Evolutionary conservation across 2,329 filamentous ascomycete species (phyloP).

Genomic region (Aureobasidium vineae): DNA sequence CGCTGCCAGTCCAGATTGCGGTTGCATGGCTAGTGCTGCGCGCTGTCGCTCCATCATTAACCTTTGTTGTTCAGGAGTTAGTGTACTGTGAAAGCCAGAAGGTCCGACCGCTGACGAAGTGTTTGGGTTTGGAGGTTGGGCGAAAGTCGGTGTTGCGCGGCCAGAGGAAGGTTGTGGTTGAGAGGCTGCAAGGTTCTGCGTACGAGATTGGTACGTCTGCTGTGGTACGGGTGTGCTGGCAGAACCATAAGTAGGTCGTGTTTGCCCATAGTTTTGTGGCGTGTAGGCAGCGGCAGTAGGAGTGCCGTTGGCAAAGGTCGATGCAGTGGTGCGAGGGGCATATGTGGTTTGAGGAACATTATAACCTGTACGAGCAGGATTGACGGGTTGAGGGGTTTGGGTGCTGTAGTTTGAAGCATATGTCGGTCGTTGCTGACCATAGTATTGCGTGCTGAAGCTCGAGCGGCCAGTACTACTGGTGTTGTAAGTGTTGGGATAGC

Average conservation of each 20-base stretch:
- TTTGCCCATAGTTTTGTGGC: constrained; percentile 20
- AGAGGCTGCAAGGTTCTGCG: neutral
- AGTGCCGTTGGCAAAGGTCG: constrained; percentile 28
- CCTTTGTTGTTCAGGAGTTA: constrained; percentile 39
- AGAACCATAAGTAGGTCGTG: constrained; percentile 17
- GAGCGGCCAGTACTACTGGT: neutral
- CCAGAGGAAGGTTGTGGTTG: constrained; percentile 34
- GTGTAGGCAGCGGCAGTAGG: constrained; percentile 6
- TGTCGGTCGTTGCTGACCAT: constrained; percentile 3
- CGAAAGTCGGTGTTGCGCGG: constrained; percentile 35
- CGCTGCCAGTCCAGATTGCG: constrained; percentile 28
- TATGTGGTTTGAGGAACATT: constrained; percentile 18
- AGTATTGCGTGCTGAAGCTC: constrained; percentile 19
- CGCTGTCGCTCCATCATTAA: constrained; percentile 41
- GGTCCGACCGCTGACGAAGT: constrained; percentile 30
- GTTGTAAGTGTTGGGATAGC: constrained; percentile 19
- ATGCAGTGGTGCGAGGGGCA: constrained; percentile 26
- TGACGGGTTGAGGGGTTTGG: constrained; percentile 17
- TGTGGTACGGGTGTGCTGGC: constrained; percentile 5
- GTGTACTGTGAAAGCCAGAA: constrained; percentile 35
- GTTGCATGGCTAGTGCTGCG: constrained; percentile 40
- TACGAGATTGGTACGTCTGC: neutral
- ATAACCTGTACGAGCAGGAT: constrained; percentile 13
- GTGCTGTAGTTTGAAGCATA: constrained; percentile 15
- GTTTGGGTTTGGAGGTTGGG: constrained; percentile 33